Evolutionary conservation across 257 asterid species (phyloP).

Genomic region (Buddleja alternifolia): DNA sequence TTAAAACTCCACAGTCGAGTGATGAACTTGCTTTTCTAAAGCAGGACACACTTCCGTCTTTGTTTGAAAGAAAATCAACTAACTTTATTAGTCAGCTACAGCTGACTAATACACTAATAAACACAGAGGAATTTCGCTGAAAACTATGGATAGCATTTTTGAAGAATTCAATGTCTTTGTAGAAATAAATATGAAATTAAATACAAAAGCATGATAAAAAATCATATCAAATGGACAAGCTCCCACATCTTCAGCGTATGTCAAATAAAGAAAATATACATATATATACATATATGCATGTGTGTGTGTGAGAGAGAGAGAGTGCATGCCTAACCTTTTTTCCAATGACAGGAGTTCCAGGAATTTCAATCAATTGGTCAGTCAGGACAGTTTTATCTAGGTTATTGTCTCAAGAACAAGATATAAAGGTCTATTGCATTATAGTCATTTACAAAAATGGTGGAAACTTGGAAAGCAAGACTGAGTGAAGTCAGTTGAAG

Average conservation of each 20-base stretch:
- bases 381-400: not conserved
- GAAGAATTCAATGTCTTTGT: constrained; percentile 5
- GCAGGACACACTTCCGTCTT: not conserved
- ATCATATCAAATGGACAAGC: not conserved
- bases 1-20: not conserved
- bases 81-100: constrained; percentile 1
- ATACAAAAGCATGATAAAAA: not conserved
- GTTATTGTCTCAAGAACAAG: not conserved
- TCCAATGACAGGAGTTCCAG: not conserved
- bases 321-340: not conserved
- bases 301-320: too few species aligned
- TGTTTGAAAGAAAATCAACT: not conserved
- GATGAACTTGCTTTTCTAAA: not conserved
- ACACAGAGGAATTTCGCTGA: not conserved
- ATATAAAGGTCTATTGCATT: not conserved
- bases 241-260: not conserved
- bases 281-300: too few species aligned
- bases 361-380: not conserved
- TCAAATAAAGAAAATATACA: not conserved
- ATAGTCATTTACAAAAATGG: not conserved
- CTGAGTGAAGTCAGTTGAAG: not conserved
- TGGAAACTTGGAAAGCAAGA: not conserved
- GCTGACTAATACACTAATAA: not conserved
- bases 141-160: not conserved
- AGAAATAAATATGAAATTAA: not conserved